Evolutionary conservation across 768 basidiomycete genomes (phyloP), one percentile per base, ranked within the genome.

Genomic region (Terana coerulea): DNA sequence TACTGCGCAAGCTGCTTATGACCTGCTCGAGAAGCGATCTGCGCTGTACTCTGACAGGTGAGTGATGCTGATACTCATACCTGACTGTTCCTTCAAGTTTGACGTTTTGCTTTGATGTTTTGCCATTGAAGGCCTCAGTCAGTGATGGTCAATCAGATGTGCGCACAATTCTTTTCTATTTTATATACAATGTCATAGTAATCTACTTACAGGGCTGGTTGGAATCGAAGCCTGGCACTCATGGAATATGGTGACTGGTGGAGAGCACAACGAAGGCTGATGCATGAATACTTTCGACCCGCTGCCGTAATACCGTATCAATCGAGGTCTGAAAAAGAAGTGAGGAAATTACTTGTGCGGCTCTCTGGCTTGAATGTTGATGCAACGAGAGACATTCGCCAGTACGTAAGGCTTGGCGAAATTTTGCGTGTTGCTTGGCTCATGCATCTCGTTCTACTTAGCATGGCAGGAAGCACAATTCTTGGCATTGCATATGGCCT

Each of bases 11-110:
- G 58, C 56, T 1, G 56, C 54, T 15, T 39, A 43, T 25, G 64
- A 65, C 8, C 50, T 65, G 10, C 50, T 67, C 24, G 61, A 65
- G 21, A 61, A 61, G 46, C 64, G 61, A 22, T 62, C 57, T 24
- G 30, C 52, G 8, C 59, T 54, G 3, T 66, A 63, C 46, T 65
- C 63, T 15, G 52, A 53, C 29, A 47, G 44, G 40, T 45, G 3
- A 15, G 41, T 26, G 30, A 25, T n/a, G n/a, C n/a, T n/a, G n/a
- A n/a, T n/a, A n/a, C n/a, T n/a, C n/a, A n/a, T n/a, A n/a, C n/a
- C n/a, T n/a, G n/a, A n/a, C n/a, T n/a, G n/a, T n/a, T n/a, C n/a
- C n/a, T n/a, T n/a, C n/a, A n/a, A n/a, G n/a, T n/a, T n/a, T n/a
- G n/a, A 19, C 29, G 31, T 55, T 25, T 17, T 3, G 17, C 3